Conservation (phyloP, 2,329 filamentous ascomycete species). For the Dactylellina sp. region DNA sequence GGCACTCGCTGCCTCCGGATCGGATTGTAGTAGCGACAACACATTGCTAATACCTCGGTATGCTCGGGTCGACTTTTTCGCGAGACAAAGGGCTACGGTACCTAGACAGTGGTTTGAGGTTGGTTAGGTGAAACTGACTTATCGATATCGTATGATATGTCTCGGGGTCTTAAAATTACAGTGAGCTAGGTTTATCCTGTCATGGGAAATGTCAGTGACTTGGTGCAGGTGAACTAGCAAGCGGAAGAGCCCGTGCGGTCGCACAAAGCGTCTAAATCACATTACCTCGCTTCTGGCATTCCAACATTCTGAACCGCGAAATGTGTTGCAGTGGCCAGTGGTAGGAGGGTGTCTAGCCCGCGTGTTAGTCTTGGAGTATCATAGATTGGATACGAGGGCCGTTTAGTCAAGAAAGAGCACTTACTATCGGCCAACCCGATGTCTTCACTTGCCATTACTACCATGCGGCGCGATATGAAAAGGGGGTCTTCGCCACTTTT, state of each 20-base stretch:
- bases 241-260: slow-evolving; percentile 13
- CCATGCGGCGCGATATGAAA: slow-evolving; percentile 90
- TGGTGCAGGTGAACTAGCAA: slow-evolving; percentile 6
- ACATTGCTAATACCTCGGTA: slow-evolving; percentile 87
- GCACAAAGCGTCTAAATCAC: slow-evolving; percentile 51
- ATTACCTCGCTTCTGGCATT: slow-evolving; percentile 90
- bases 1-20: slow-evolving; percentile 80
- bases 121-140: not conserved
- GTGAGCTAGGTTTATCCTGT: slow-evolving; percentile 51
- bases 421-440: slow-evolving; percentile 49
- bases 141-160: slow-evolving; percentile 11
- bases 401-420: not conserved
- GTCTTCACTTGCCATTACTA: slow-evolving; percentile 95
- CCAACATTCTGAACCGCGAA: slow-evolving; percentile 91
- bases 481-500: slow-evolving; percentile 91
- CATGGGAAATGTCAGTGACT: not conserved
- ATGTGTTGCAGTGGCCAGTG: slow-evolving; percentile 86
- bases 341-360: slow-evolving; percentile 72
- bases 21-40: slow-evolving; percentile 79
- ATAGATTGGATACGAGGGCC: not conserved
- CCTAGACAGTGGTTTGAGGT: slow-evolving; percentile 22
- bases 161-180: slow-evolving; percentile 18
- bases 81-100: slow-evolving; percentile 77
- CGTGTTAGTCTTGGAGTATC: slow-evolving; percentile 73
- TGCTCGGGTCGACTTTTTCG: slow-evolving; percentile 86